Base-by-base conservation (phyloP, 192 early-diverging fungal genomes). In the Podila epicladia region DNA sequence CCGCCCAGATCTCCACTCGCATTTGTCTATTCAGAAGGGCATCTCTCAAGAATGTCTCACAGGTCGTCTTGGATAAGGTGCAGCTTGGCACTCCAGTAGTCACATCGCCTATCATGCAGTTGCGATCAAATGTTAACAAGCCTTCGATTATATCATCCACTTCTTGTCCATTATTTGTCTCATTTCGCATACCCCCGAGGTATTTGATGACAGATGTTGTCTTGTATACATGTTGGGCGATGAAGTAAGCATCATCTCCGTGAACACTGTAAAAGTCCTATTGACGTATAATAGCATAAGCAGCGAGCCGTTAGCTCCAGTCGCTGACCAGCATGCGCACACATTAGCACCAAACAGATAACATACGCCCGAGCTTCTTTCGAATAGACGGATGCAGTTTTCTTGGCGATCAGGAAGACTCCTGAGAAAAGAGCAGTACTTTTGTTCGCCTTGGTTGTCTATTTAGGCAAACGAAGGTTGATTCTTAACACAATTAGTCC, bases 171-270 rank as follows among this genome's bases (percentile, higher is more conserved):
- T 45, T 4, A 2, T 45, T 12, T 45, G 41, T 5, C 20, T n/a
- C 13, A 28, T 51, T n/a, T 31, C 24, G 37, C 48, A 8, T 75
- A 89, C 91, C 92, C 33, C 93, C 95, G 68, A 94, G 89, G 71
- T 95, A 92, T 76, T 97, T 98, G 82, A 99, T 87, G 24, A 96
- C 96, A 0, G 96, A 91, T 12, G 92, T 88, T 8, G 97, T 98
- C 64, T 97, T 96, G 90, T 95, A 98, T 11, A 99, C 90, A 26
- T 83, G 75, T 35, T 93, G 87, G 9, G 97, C 97, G 38, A 97
- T 88, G 77, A 91, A 94, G n/a, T 91, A 82, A 1, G 97, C 97
- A 75, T 99, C 95, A 15, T 92, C 88, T 9, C 94, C 97, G 67
- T 97, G 96, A 0, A 95, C 91, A 51, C 91, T 95, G 80, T 97